Base-by-base conservation (phyloP, 352 stramenopile genomes). In the Globisporangium uncinulatum region DNA sequence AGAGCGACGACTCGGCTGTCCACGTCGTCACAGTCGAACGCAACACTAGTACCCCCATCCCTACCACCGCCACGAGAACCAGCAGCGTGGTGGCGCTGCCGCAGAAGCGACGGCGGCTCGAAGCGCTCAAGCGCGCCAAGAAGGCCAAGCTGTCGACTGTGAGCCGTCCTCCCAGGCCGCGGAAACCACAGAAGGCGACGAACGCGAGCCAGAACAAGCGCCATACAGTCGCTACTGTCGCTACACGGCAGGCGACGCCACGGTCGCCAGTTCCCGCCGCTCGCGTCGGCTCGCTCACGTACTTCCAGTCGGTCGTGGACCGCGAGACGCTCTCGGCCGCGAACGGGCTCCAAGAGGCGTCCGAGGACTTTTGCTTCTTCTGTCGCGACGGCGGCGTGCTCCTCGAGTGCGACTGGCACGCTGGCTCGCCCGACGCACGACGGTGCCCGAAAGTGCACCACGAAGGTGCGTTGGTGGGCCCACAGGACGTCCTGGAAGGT, bases 401-500 rank as follows among this genome's bases (percentile, higher is more conserved):
- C 17, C 71, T 92, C 43, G 79, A 90, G 58, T 92, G 83, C 57
- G 80, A 90, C 57, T 88, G 74, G 71, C 76, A 68, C 41, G 63
- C 69, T 4, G 61, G 73, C 41, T 74, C 61, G 58, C 29, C 58
- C 41, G n/a, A 56, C n/a, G 71, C 77, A 15, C 60, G 39, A 32
- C 69, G 70, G 5, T 93, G 83, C 49, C 83, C 76, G 0, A 93
- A 93, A 55, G 83, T 93, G 17, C 89, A 93, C 45, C 83, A 93
- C 61, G 57, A 82, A 79, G 75, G 82, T 87, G 58, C 55, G 51
- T 51, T 3, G 21, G 47, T 20, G n/a, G 31, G 37, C 6, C n/a
- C 24, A 15, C 29, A 29, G 6, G 24, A 29, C 24, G 24, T 29
- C 24, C 24, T n/a, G 34, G 8, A 13, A 13, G 34, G 34, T 13